These are phyloP conservation scores for Astrocystis sublimbata DNA, from an alignment of 495 filamentous ascomycete genomes.

Conservation along the genomic window DNA sequence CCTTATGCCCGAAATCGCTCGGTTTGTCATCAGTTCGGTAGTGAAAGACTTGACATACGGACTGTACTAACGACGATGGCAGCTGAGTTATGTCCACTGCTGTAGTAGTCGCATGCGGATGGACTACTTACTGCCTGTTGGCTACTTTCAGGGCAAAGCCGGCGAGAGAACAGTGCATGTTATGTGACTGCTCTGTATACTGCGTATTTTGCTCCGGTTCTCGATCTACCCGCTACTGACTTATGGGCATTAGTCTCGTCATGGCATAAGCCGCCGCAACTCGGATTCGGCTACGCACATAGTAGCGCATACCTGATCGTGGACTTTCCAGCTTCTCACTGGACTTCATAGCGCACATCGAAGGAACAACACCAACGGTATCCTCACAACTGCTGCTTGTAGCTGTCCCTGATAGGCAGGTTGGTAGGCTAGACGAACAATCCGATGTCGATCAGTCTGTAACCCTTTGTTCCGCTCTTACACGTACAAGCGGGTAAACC, in stretches of 20 bases:
- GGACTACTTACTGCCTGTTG: no score
- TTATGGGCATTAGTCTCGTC: no score
- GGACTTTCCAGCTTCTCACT: background rate
- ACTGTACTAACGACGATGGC: background rate
- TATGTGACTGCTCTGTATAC: no score
- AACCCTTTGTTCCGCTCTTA: constrained; percentile 25
- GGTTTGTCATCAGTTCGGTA: background rate
- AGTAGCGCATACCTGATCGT: background rate
- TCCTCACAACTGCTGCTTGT: background rate
- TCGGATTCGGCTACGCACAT: background rate
- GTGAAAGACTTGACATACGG: background rate
- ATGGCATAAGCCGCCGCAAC: no score
- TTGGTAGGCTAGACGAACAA: constrained; percentile 21
- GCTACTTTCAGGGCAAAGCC: no score
- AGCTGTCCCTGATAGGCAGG: constrained; percentile 13
- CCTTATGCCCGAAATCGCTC: background rate
- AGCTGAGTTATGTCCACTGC: background rate
- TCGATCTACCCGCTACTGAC: no score
- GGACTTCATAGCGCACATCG: no score
- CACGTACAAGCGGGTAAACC: constrained; percentile 1
- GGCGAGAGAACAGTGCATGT: no score
- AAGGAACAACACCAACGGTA: background rate
- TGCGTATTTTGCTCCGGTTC: no score
- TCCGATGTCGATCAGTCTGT: constrained; percentile 31
- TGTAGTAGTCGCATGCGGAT: background rate